Conservation (phyloP, 2,329 filamentous ascomycete species). For the Blumeria graminis region DNA sequence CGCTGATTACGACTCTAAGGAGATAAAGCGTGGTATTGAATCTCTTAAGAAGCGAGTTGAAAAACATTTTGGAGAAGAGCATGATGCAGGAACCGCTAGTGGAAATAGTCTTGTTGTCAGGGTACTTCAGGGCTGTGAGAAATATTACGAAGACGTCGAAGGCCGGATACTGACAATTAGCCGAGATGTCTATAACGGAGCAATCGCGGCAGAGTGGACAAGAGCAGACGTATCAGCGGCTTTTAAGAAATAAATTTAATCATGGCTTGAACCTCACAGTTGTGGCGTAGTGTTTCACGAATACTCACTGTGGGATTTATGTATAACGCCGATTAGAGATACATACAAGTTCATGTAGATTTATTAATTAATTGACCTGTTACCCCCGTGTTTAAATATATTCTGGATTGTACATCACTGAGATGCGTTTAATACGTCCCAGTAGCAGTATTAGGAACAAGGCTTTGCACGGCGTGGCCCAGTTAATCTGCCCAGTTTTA, state of each 20-base stretch:
- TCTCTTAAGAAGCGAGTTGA: constrained; percentile 75
- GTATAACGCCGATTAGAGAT: too few relatives aligned
- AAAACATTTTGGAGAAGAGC: constrained; percentile 87
- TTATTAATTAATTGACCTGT: too few relatives aligned
- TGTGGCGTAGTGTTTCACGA: too few relatives aligned
- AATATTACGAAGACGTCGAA: constrained; percentile 37
- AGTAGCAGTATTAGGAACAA: too few relatives aligned
- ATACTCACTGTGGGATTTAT: too few relatives aligned
- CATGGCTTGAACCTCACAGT: too few relatives aligned
- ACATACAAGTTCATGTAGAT: too few relatives aligned
- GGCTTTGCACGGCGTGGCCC: too few relatives aligned
- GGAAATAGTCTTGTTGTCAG: constrained; percentile 25
- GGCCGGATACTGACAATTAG: constrained; percentile 33
- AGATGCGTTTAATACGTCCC: too few relatives aligned
- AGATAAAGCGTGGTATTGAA: constrained; percentile 76
- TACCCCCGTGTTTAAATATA: too few relatives aligned
- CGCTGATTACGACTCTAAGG: constrained; percentile 54
- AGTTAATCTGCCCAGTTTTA: too few relatives aligned
- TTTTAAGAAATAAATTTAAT: constrained; percentile 18
- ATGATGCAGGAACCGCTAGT: constrained; percentile 33
- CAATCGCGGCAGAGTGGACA: constrained; percentile 43
- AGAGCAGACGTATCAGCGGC: constrained; percentile 34
- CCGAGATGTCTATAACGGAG: constrained; percentile 38
- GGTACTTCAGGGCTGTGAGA: constrained; percentile 35
- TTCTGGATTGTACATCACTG: too few relatives aligned